Evolutionary conservation across 495 filamentous ascomycete species (phyloP), one percentile per base, ranked within the genome.

Genomic region (Daldinia loculata): DNA sequence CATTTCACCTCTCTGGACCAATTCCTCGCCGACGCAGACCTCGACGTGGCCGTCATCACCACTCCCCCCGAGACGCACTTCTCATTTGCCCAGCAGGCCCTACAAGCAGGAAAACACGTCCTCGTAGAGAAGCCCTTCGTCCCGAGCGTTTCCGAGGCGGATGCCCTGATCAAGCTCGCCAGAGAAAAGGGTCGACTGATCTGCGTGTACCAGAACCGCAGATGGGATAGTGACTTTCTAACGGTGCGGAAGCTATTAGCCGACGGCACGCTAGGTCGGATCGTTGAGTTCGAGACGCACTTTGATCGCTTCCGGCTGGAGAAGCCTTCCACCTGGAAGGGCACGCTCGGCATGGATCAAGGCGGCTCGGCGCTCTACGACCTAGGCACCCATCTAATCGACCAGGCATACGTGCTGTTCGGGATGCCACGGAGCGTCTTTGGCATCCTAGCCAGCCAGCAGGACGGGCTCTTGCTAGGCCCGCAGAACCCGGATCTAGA

Each of bases 71-170:
- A 91, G 61, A 90, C 89, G 2, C 94, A 97, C 80, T 93, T 86
- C 76, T 66, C 76, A 6, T 81, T 94, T 48, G 81, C 86, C 5
- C 89, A 89, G 75, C 75, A 87, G 39, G 90, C 92, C 2, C 82
- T 98, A 15, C 84, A 89, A 72, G 83, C 85, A 15, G 90, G 92
- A 55, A 97, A 97, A 79, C 88, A 97, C 77, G 91, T 96, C 24
- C 84, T 97, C 27, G 89, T 93, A 43, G 94, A 97, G 80, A 98
- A 98, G 80, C 94, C 94, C 0, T 94, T 97, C 78, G 90, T 92
- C 7, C 89, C 91, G 11, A 92, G 89, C 4, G 81, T 84, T 15
- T 78, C 84, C 58, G 90, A 98, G 80, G 92, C 93, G 9, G 82
- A 89, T 41, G 83, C 89, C 69, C 87, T 98, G 2, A 83, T 91